Base-by-base conservation (phyloP, 306 rosid genomes). In the Crotalaria pallida region DNA sequence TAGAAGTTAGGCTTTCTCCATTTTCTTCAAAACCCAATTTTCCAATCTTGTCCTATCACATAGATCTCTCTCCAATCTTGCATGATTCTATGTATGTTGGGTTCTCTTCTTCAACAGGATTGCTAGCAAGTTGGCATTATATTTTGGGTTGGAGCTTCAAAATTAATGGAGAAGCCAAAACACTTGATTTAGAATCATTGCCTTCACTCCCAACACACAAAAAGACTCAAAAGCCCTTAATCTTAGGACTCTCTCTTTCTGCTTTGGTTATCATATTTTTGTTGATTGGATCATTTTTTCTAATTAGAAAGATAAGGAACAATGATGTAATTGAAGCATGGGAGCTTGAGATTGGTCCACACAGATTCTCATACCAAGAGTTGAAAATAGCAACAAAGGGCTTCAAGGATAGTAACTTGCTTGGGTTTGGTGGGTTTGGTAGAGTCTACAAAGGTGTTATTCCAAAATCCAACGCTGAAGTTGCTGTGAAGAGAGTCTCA, bases 371-470 rank as follows among this genome's bases (percentile, higher is more conserved):
- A 1, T 83, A 88, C 73, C 57, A 67, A n/a, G 90, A 88, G 45
- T 77, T 88, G 5, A 74, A 85, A 64, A 67, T 76, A 57, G 88
- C 90, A 0, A 87, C 92, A 2, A 80, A 63, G 45, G 77, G 77
- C 7, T 87, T 87, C 62, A 76, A 77, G 22, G 89, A 87, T 4
- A 80, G 73, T 43, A 78, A 84, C 36, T 73, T 87, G 0, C 17
- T 87, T 0, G 92, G 92, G 9, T 84, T 82, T 34, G 92, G 92
- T 1, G 92, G 92, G 8, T 87, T 82, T 56, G 92, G 92, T 65
- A 63, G 38, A 10, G 92, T 87, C 6, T 87, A 82, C 77, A 84
- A 73, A 58, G 92, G 92, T 2, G 80, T 81, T 13, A 69, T 80
- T 12, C 76, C 77, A 4, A 72, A 69, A 2, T 60, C 86, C 13